Base-by-base conservation (phyloP, 495 filamentous ascomycete genomes). In the Extremus antarcticus region DNA sequence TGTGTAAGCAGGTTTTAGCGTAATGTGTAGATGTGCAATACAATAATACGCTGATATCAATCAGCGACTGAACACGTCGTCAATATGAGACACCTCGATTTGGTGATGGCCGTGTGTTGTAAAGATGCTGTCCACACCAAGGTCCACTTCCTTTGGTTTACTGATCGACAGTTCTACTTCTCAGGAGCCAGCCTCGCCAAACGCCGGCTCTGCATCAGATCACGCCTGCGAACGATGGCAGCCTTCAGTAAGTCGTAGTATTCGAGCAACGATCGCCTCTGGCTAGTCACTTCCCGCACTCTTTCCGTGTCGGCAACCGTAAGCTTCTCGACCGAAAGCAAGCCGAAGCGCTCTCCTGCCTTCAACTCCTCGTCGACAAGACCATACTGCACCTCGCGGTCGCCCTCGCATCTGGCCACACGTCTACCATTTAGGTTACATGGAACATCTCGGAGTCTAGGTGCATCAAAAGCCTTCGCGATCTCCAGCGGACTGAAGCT, bases 401-500 rank as follows among this genome's bases (percentile, higher is more conserved):
- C 23, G 7, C 46, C 46, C 21, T 24, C 21, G 21, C 23, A 15
- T 3, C 9, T 15, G 7, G 46, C 19, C 23, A 48, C 10, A 17
- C 20, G 11, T 9, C 24, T 48, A 4, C 10, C 46, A 17, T 25
- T 48, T 21, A 25, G 7, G 46, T 48, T 48, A 17, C 13, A 48
- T 3, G 10, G 9, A 9, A 17, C 46, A 25, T 17, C 21, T 10
- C 10, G 3, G 11, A 48, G 20, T 3, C 23, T 23, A 3, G 46
- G 46, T 13, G 46, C 20, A 10, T 25, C 24, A 17, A 48, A 48
- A 25, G 46, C 67, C 53, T 64, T 65, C 15, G 66, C 66, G 19
- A 61, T 68, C 61, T 70, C 68, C 22, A 70, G 43, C 2, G 68
- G 66, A 50, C 55, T 61, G 43, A 70, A 54, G 16, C 59, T 62